These are phyloP conservation scores for Eudorina sp. DNA, from an alignment of 139 green algal species.

Conservation along the genomic window DNA sequence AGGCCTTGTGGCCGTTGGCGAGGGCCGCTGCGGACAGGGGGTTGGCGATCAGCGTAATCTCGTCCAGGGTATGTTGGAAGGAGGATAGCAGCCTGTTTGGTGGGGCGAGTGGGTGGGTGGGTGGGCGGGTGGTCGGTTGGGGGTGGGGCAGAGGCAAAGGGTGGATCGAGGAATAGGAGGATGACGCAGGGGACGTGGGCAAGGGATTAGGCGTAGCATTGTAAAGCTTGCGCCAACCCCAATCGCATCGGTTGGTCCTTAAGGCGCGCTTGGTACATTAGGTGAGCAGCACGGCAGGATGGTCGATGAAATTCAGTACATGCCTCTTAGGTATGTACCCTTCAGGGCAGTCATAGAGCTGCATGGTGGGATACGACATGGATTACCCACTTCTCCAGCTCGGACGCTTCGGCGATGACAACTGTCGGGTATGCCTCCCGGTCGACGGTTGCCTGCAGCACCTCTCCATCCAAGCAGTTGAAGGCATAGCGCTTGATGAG, in stretches of 20 bases:
- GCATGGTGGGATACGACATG: not conserved
- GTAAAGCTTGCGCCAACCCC: too few species aligned
- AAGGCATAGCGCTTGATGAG: constrained; percentile 79
- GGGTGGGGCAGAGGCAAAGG: too few species aligned
- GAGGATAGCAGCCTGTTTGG: constrained; percentile 72
- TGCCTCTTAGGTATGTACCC: too few species aligned
- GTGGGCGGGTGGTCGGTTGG: too few species aligned
- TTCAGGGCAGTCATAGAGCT: not conserved
- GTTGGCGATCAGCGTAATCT: constrained; percentile 80
- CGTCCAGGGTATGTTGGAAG: constrained; percentile 81
- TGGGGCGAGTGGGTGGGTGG: too few species aligned
- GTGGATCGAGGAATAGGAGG: too few species aligned
- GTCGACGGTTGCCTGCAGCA: constrained; percentile 80
- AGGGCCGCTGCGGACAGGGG: constrained; percentile 42
- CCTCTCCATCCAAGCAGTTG: constrained; percentile 69
- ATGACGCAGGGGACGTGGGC: too few species aligned
- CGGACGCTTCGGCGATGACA: constrained; percentile 70
- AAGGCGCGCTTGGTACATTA: too few species aligned
- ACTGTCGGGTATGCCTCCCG: constrained; percentile 67
- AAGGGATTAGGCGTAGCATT: too few species aligned
- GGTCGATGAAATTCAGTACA: too few species aligned
- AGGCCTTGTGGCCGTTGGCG: constrained; percentile 15
- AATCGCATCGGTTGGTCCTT: too few species aligned
- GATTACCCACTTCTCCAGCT: constrained; percentile 68
- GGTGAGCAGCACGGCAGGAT: too few species aligned